phyloP scores from a whole-genome alignment of 2,329 filamentous ascomycete species.

The Colletotrichum sublineola region DNA sequence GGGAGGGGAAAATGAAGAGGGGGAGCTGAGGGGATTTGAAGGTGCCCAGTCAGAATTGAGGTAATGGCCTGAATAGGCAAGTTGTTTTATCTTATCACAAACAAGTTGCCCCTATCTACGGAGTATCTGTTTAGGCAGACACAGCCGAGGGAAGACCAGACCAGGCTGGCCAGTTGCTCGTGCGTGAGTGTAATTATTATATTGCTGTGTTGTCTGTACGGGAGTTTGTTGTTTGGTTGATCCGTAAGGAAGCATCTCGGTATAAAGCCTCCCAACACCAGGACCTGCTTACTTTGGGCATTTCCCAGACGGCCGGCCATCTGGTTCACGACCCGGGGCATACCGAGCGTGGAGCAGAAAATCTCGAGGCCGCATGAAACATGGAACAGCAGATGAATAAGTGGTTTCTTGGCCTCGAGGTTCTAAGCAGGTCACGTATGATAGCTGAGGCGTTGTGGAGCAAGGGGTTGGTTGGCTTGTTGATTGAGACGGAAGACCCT shows the following conservation, averaged over 20 bases:
- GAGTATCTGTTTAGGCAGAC: slow-evolving; percentile 13
- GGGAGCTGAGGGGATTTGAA: slow-evolving; percentile 12
- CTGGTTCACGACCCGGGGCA: background rate
- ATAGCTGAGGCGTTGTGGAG: slow-evolving; percentile 18
- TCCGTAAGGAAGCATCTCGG: background rate
- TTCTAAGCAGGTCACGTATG: background rate
- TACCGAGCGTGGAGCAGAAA: background rate
- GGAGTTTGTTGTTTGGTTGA: too few relatives aligned
- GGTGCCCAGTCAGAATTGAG: slow-evolving; percentile 35
- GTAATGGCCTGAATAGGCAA: slow-evolving; percentile 40
- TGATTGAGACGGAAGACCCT: slow-evolving; percentile 32
- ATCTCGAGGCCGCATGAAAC: slow-evolving; percentile 22
- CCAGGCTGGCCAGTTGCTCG: background rate
- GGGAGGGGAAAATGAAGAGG: slow-evolving; percentile 1
- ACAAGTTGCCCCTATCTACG: background rate
- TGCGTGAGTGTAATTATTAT: background rate
- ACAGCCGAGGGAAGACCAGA: background rate
- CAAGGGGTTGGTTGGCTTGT: slow-evolving; percentile 26
- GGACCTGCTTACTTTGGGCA: background rate
- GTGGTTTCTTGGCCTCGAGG: slow-evolving; percentile 14
- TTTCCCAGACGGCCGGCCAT: background rate
- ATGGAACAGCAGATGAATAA: slow-evolving; percentile 7
- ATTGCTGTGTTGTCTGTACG: too few relatives aligned
- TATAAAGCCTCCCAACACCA: background rate
- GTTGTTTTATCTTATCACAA: slow-evolving; percentile 39